Evolutionary conservation across 2,329 filamentous ascomycete genomes (phyloP).

Genomic region (Cladosporium cucumerinum): DNA sequence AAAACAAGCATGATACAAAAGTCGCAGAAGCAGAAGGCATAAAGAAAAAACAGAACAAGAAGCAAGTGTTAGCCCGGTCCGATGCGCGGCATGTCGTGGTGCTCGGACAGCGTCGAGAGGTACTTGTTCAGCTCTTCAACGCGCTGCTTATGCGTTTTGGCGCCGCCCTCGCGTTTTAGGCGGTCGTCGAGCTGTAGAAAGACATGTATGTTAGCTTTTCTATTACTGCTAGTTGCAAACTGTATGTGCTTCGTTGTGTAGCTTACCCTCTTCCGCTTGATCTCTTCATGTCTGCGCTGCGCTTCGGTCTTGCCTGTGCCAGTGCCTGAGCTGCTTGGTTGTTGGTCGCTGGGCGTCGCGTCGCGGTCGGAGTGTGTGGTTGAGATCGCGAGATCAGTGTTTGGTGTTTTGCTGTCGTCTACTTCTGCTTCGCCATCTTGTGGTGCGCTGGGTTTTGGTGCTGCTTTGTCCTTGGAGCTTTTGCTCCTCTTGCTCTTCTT

Average conservation of each 20-base stretch:
- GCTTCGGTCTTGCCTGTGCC: constrained; percentile 70
- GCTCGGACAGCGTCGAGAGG: constrained; percentile 85
- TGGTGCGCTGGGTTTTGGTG: constrained; percentile 15
- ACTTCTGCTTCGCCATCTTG: constrained; percentile 10
- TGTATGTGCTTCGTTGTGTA: neutral
- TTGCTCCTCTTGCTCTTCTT: constrained; percentile 56
- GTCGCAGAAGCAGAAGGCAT: neutral
- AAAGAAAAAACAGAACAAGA: neutral
- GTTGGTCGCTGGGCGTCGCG: neutral
- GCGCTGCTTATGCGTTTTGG: constrained; percentile 95
- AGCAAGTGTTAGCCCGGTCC: constrained; percentile 50
- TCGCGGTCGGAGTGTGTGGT: neutral
- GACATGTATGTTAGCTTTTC: neutral
- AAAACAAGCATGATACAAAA: neutral
- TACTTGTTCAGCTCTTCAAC: constrained; percentile 96
- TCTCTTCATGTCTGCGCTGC: constrained; percentile 77
- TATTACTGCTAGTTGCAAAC: constrained; percentile 3
- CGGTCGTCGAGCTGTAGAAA: constrained; percentile 69
- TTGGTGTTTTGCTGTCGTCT: neutral
- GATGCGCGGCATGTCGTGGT: constrained; percentile 84
- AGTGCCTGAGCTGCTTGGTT: neutral
- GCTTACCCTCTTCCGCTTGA: constrained; percentile 73
- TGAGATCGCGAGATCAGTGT: neutral
- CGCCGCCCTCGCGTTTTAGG: constrained; percentile 69
- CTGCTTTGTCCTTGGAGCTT: neutral